Percentiles rank a stretch among this genome's conserved stretches.
Conservation (phyloP, 2,329 filamentous ascomycete species). For the Huntiella decipiens region DNA sequence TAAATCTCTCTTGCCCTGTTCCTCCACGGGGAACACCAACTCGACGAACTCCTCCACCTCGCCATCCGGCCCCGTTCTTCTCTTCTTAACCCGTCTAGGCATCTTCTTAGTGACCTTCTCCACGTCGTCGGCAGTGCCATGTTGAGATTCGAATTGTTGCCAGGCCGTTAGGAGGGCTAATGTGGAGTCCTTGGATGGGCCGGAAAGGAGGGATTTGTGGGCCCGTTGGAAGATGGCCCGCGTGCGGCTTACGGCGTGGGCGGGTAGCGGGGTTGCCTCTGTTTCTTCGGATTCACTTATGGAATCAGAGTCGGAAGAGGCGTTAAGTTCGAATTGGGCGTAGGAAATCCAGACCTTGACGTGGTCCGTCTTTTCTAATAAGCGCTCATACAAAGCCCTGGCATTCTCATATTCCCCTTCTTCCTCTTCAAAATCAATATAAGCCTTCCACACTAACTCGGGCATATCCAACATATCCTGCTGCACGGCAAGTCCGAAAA, state of each 20-base stretch:
- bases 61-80: slow-evolving; percentile 79
- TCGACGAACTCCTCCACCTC: slow-evolving; percentile 93
- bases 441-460: slow-evolving; percentile 91
- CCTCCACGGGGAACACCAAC: slow-evolving; percentile 91
- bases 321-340: slow-evolving; percentile 95
- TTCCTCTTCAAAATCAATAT: slow-evolving; percentile 96
- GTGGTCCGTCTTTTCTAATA: slow-evolving; percentile 88
- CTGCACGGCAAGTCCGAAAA: slow-evolving; percentile 75
- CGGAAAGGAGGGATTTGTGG: slow-evolving; percentile 71
- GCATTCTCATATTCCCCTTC: slow-evolving; percentile 79
- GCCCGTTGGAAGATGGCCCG: slow-evolving; percentile 71
- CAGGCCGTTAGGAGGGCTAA: slow-evolving; percentile 80
- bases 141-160: slow-evolving; percentile 76
- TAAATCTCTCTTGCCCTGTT: slow-evolving; percentile 66
- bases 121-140: slow-evolving; percentile 57
- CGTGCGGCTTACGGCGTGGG: slow-evolving; percentile 66
- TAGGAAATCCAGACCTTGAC: slow-evolving; percentile 99
- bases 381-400: slow-evolving; percentile 66
- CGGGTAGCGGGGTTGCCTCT: slow-evolving; percentile 53
- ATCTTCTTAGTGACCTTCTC: slow-evolving; percentile 80
- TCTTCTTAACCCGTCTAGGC: slow-evolving; percentile 83
- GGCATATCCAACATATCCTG: slow-evolving; percentile 88
- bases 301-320: slow-evolving; percentile 49
- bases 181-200: slow-evolving; percentile 83
- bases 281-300: slow-evolving; percentile 28